Conservation (phyloP, 2,329 filamentous ascomycete genomes). For the Biscogniauxia sp. region DNA sequence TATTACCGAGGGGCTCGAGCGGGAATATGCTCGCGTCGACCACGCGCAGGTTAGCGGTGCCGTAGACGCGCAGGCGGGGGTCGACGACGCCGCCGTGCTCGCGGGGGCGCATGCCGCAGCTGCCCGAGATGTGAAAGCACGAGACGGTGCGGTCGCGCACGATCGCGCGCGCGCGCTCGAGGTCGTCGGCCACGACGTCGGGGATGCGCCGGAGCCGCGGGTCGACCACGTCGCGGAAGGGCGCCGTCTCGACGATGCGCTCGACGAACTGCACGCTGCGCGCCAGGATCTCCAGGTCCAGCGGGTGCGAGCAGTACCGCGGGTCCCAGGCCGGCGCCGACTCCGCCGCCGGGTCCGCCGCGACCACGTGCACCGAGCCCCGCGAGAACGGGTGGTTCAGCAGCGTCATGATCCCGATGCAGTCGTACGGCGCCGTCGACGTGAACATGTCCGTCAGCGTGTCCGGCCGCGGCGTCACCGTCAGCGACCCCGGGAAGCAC, state of each 20-base stretch:
- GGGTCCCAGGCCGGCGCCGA: conserved; percentile 53
- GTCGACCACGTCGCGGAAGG: conserved; percentile 42
- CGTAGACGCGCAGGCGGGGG: conserved; percentile 40
- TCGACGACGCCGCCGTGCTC: conserved; percentile 45
- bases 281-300: conserved; percentile 53
- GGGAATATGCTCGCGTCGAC: conserved; percentile 25
- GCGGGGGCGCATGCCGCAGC: conserved; percentile 47
- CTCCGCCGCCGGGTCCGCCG: conserved; percentile 38
- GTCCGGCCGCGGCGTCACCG: conserved; percentile 27
- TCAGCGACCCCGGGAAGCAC: conserved; percentile 33
- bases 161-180: conserved; percentile 37
- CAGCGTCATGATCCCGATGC: conserved; percentile 54
- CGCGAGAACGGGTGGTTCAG: conserved; percentile 61
- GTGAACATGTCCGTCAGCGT: conserved; percentile 26
- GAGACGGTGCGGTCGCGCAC: conserved; percentile 35
- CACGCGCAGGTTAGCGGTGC: conserved; percentile 35
- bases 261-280: conserved; percentile 43
- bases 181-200: conserved; percentile 27
- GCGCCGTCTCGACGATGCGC: conserved; percentile 34
- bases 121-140: conserved; percentile 48
- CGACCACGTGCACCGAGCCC: conserved; percentile 56
- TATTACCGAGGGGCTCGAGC: conserved; percentile 21
- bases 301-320: conserved; percentile 52
- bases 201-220: conserved; percentile 37
- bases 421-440: conserved; percentile 42